A percentile compares a stretch with the other conserved stretches of the same genome.
phyloP scores from a whole-genome alignment of 805 yeast species.

The Ogataea naganishii region DNA sequence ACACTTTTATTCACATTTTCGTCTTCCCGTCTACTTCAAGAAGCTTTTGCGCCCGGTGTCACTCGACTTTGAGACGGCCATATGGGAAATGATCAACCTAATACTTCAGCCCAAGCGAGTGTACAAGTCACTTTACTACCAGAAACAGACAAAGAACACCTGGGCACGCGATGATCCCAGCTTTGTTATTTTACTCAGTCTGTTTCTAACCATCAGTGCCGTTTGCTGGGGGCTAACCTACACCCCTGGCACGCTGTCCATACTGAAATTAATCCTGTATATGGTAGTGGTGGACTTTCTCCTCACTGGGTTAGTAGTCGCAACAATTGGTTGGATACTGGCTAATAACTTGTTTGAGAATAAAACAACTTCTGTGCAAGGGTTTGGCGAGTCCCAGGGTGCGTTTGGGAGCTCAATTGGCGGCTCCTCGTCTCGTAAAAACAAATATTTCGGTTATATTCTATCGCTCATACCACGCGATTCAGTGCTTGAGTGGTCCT shows the following conservation, averaged over 20 bases:
- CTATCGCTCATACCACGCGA: conserved; percentile 19
- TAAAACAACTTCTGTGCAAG: conserved; percentile 8
- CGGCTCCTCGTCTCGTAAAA: conserved; percentile 4
- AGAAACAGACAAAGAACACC: conserved; percentile 66
- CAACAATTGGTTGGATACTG: conserved; percentile 67
- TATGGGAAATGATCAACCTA: conserved; percentile 80
- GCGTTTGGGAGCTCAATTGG: conserved; percentile 1
- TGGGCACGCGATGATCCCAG: conserved; percentile 94
- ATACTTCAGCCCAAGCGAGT: conserved; percentile 73
- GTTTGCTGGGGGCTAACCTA: conserved; percentile 87
- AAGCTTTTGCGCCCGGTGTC: conserved; percentile 67
- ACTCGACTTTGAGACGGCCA: conserved; percentile 84
- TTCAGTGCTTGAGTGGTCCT: conserved; percentile 77
- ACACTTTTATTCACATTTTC: conserved; percentile 5
- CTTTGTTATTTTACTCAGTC: conserved; percentile 65
- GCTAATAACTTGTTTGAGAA: conserved; percentile 57
- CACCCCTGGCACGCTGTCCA: conserved; percentile 51
- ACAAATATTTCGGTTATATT: conserved; percentile 19
- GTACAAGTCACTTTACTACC: conserved; percentile 73
- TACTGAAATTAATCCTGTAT: conserved; percentile 59
- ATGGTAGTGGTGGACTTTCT: conserved; percentile 85
- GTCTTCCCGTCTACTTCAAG: conserved; percentile 22
- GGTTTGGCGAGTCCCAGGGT: too few species aligned
- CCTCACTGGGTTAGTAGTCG: conserved; percentile 54
- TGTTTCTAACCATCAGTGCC: conserved; percentile 62